Evolutionary conservation across 2,329 filamentous ascomycete genomes (phyloP), one percentile per base, ranked within the genome.

Genomic region (Didymella arachidicola): DNA sequence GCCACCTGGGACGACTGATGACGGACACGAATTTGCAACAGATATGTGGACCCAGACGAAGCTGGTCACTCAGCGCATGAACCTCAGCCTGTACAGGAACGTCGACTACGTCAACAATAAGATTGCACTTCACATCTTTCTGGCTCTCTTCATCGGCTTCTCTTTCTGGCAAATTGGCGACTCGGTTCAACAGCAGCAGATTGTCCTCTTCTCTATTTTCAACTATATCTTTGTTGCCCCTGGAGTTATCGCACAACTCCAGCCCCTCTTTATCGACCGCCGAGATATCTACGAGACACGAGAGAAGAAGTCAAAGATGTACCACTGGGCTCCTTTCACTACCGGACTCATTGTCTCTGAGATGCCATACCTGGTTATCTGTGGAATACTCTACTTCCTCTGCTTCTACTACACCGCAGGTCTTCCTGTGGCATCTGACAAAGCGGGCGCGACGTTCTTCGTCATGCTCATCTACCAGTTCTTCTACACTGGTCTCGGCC

Each of bases 321-420:
- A 92, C 77, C 89, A 86, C 0, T 92, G 90, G 89, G 82, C 85
- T 62, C 86, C 83, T 1, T 92, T 93, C 73, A 83, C 92, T 68
- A 79, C 88, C 2, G 84, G 87, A 63, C 89, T 90, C 65, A 84
- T 92, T 52, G 57, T 90, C 1, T 87, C 89, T 38, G 90, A 93
- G 72, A 81, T 91, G 1, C 88, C 89, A 0, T 92, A 83, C 77
- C 81, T 86, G 45, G 79, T 86, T 45, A 55, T 91, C 12, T 85
- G 86, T 7, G 85, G 82, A 2, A 73, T 89, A 16, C 70, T 91
- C 4, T 84, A 88, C 64, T 92, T 81, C 69, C 79, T 84, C 4
- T 84, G 81, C 72, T 90, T 87, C 80, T 91, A 91, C 80, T 92
- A 89, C 59, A 74, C 77, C 0, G 68, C 75, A 4, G 71, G 69